Evolutionary conservation across 108 stramenopile species (phyloP).

Genomic region (Nannochloropsis salina): DNA sequence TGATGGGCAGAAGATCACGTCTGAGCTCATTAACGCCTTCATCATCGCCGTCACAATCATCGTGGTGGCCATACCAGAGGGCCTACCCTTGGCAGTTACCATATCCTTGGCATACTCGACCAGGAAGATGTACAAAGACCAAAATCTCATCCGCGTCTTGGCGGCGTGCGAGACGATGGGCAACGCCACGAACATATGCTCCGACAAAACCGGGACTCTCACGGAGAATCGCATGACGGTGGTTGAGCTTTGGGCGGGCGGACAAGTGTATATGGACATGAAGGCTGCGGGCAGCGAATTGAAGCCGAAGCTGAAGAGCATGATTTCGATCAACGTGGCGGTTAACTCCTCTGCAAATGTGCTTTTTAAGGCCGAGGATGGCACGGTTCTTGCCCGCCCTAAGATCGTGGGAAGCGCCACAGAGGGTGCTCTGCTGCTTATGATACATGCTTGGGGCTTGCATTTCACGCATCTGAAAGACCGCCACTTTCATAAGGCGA

Average conservation of each 20-base stretch:
- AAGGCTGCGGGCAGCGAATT: slow-evolving; percentile 3
- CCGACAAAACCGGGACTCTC: slow-evolving; percentile 77
- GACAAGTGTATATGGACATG: not conserved
- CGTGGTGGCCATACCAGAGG: slow-evolving; percentile 97
- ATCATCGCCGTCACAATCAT: slow-evolving; percentile 89
- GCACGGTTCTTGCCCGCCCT: slow-evolving; percentile 36
- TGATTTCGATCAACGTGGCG: slow-evolving; percentile 43
- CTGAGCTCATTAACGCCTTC: slow-evolving; percentile 51
- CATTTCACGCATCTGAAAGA: slow-evolving; percentile 33
- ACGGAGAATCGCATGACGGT: slow-evolving; percentile 95
- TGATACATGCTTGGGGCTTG: slow-evolving; percentile 46
- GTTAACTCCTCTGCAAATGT: slow-evolving; percentile 48
- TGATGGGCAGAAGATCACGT: slow-evolving; percentile 41
- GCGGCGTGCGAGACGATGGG: slow-evolving; percentile 99
- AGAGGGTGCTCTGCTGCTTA: slow-evolving; percentile 76
- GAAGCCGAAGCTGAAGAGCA: not conserved
- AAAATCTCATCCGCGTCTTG: slow-evolving; percentile 88
- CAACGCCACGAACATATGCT: slow-evolving; percentile 96
- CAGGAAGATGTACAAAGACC: slow-evolving; percentile 84
- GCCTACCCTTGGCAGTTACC: slow-evolving; percentile 91
- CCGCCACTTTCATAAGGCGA: slow-evolving; percentile 27
- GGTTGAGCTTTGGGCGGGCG: slow-evolving; percentile 47
- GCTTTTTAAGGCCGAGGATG: slow-evolving; percentile 36
- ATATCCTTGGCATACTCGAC: slow-evolving; percentile 71
- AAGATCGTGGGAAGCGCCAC: slow-evolving; percentile 75